Percentiles rank a stretch among this genome's conserved stretches.
Evolutionary conservation across 108 stramenopile genomes (phyloP).

Genomic region (Bacterosira constricta): DNA sequence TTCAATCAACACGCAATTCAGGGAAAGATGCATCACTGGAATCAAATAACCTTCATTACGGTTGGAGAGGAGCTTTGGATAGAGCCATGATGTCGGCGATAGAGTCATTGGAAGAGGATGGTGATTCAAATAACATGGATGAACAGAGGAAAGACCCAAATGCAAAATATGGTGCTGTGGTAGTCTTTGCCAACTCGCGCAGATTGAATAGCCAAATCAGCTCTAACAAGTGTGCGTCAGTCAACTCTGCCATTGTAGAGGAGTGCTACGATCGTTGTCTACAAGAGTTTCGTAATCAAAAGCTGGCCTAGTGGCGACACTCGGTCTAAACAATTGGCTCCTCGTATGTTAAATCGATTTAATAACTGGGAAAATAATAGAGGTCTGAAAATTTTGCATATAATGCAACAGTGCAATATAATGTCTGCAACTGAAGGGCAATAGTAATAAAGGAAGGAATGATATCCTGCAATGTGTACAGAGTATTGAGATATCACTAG

Average conservation of each 20-base stretch:
- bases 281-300: neutral
- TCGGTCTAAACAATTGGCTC: no score
- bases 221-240: slow-evolving; percentile 31
- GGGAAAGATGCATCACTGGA: neutral
- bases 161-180: slow-evolving; percentile 23
- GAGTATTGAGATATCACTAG: no score
- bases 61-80: slow-evolving; percentile 51
- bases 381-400: no score
- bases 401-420: no score
- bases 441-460: no score
- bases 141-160: neutral
- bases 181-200: slow-evolving; percentile 20
- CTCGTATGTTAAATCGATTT: no score
- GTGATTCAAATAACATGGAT: neutral
- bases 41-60: neutral
- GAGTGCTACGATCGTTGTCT: slow-evolving; percentile 35
- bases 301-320: neutral
- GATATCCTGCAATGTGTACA: no score
- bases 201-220: neutral
- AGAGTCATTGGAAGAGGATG: slow-evolving; percentile 26
- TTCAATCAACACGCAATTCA: neutral
- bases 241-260: slow-evolving; percentile 8
- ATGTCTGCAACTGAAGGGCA: no score
- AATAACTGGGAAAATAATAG: no score
- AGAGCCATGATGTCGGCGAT: slow-evolving; percentile 47